Conservation (phyloP, 352 stramenopile species). For the Pythium sukuiense region DNA sequence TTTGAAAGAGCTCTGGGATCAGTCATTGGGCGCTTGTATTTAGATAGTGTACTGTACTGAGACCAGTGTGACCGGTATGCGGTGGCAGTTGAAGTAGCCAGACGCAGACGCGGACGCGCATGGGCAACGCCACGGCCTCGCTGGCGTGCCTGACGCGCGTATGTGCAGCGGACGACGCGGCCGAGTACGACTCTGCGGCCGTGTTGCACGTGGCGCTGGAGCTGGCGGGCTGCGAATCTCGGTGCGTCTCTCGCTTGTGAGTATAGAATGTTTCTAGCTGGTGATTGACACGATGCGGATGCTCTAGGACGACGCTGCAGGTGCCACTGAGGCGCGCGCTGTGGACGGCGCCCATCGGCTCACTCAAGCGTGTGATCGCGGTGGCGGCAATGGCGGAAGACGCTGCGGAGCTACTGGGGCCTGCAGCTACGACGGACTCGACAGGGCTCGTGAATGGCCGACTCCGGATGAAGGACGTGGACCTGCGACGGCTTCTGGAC, state of each 20-base stretch:
- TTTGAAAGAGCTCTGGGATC: background rate
- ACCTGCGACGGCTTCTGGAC: background rate
- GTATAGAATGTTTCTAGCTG: background rate
- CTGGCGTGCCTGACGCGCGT: background rate
- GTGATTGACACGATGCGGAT: background rate
- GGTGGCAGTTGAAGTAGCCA: slow-evolving; percentile 2
- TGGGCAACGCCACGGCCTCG: slow-evolving; percentile 4
- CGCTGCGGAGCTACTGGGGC: background rate
- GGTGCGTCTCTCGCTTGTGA: background rate
- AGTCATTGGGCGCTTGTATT: background rate
- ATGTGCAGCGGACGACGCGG: background rate
- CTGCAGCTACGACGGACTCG: background rate
- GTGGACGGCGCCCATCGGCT: slow-evolving; percentile 27
- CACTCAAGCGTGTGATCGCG: slow-evolving; percentile 34
- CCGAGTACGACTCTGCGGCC: background rate
- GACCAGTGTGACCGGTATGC: background rate
- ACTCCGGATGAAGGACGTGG: background rate
- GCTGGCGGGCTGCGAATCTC: background rate
- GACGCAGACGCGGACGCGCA: background rate
- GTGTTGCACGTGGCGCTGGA: slow-evolving; percentile 1
- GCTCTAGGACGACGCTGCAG: slow-evolving; percentile 13
- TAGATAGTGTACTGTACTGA: slow-evolving; percentile 3
- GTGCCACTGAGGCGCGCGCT: slow-evolving; percentile 13
- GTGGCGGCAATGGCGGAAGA: background rate
- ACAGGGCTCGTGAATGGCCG: background rate